Evolutionary conservation across 768 basidiomycete species (phyloP).

Genomic region (Coprinopsis sp.): DNA sequence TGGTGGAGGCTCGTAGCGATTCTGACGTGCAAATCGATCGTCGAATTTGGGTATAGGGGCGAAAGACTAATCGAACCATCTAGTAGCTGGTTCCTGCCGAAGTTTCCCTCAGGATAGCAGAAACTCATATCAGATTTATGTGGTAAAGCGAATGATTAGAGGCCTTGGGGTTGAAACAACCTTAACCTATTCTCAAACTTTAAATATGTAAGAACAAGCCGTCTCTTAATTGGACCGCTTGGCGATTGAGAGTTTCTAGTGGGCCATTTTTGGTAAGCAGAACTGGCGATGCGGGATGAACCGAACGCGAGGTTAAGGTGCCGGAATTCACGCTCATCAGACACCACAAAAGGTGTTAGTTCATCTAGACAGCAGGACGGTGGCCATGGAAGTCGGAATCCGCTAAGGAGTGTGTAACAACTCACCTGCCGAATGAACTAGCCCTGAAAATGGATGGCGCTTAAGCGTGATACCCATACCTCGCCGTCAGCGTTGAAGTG

Average conservation of each 20-base stretch:
- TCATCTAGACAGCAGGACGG: too few relatives aligned
- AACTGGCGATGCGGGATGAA: conserved; percentile 67
- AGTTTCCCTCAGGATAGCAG: conserved; percentile 72
- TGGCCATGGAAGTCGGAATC: too few relatives aligned
- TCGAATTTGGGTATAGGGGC: conserved; percentile 94
- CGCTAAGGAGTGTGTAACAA: too few relatives aligned
- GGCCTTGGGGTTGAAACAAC: conserved; percentile 86
- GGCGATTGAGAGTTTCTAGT: conserved; percentile 78
- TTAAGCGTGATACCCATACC: too few relatives aligned
- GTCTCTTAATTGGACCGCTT: conserved; percentile 79
- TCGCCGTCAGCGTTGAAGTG: too few relatives aligned
- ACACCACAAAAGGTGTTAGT: too few relatives aligned
- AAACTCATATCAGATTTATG: conserved; percentile 56
- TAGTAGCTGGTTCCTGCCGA: conserved; percentile 91
- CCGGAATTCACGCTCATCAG: conserved; percentile 81
- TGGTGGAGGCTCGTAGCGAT: conserved; percentile 85
- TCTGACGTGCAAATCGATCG: conserved; percentile 96
- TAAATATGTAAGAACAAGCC: conserved; percentile 83
- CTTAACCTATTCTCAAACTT: conserved; percentile 81
- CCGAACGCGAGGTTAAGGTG: conserved; percentile 71
- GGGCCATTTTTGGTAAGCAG: conserved; percentile 79
- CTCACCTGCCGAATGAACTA: too few relatives aligned
- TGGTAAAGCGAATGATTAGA: conserved; percentile 89
- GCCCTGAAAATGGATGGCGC: too few relatives aligned
- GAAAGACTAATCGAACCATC: conserved; percentile 95